These are phyloP conservation scores for Wickerhamomyces kurtzmanii DNA, from an alignment of 805 yeast genomes.

Conservation along the genomic window DNA sequence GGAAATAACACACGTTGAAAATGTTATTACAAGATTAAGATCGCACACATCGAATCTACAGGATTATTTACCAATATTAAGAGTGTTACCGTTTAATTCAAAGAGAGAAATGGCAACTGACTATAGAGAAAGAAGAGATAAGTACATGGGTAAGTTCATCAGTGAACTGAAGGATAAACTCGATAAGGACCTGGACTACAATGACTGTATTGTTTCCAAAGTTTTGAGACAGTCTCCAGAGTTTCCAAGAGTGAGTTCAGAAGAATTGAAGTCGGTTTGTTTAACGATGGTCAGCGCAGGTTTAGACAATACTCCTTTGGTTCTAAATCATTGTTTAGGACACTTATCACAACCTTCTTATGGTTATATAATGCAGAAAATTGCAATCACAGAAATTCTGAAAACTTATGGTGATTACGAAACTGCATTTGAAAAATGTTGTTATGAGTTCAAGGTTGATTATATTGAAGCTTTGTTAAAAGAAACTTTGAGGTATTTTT, in stretches of 20 bases:
- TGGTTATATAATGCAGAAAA: conserved; percentile 30
- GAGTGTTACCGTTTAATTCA: conserved; percentile 18
- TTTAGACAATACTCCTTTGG: conserved; percentile 60
- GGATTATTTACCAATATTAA: conserved; percentile 41
- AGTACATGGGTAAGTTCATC: conserved; percentile 33
- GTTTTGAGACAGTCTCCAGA: conserved; percentile 8
- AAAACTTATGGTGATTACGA: conserved; percentile 19
- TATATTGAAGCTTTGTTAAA: conserved; percentile 48
- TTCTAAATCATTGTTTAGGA: conserved; percentile 49
- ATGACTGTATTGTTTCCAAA: conserved; percentile 24
- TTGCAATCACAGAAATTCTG: conserved; percentile 32
- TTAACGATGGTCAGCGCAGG: conserved; percentile 77
- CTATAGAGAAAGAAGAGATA: conserved; percentile 33
- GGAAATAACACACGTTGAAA: conserved; percentile 47
- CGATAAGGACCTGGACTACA: conserved; percentile 15
- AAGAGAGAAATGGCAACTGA: conserved; percentile 16
- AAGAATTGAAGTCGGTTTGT: conserved; percentile 50
- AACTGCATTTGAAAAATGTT: conserved; percentile 24
- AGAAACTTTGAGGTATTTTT: conserved; percentile 52
- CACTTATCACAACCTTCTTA: conserved; percentile 36
- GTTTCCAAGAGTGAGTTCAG: conserved; percentile 16
- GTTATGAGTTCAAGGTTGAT: conserved; percentile 26
- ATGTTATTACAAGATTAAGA: conserved; percentile 42
- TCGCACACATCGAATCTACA: conserved; percentile 46
- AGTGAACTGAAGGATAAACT: conserved; percentile 17